These are phyloP conservation scores for Penicillium expansum DNA, from an alignment of 2,329 filamentous ascomycete species.

Conservation along the genomic window DNA sequence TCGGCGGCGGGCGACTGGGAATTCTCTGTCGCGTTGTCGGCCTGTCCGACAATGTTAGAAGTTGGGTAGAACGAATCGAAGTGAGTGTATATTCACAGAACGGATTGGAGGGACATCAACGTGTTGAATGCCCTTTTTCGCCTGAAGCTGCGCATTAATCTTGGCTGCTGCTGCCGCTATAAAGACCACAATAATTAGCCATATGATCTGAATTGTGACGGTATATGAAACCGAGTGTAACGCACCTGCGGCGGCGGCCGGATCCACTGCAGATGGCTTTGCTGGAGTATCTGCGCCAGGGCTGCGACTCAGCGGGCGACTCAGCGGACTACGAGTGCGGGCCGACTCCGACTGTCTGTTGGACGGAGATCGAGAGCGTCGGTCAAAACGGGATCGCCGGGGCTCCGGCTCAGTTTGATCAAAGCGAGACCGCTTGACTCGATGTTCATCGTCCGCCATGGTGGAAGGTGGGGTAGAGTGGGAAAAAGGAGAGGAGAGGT, in stretches of 20 bases:
- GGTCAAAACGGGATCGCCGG: conserved; percentile 81
- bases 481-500: neutral
- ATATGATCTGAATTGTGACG: neutral
- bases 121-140: conserved; percentile 85
- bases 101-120: conserved; percentile 81
- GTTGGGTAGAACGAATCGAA: neutral
- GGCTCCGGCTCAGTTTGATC: conserved; percentile 85
- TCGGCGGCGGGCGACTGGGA: conserved; percentile 54
- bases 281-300: conserved; percentile 43
- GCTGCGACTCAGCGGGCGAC: conserved; percentile 44
- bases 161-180: conserved; percentile 82
- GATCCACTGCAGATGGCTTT: conserved; percentile 58
- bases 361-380: conserved; percentile 81
- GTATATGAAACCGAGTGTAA: neutral
- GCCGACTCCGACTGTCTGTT: conserved; percentile 63
- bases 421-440: conserved; percentile 84
- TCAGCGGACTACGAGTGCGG: conserved; percentile 78
- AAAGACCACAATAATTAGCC: conserved; percentile 16
- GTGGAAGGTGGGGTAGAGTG: conserved; percentile 4
- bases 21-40: conserved; percentile 52
- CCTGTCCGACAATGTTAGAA: conserved; percentile 32
- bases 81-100: conserved; percentile 46
- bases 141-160: conserved; percentile 80
- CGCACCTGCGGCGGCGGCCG: conserved; percentile 74
- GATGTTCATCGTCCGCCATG: conserved; percentile 77